Evolutionary conservation across 2,329 filamentous ascomycete species (phyloP), one percentile per base, ranked within the genome.

Genomic region (Colletotrichum sp.): DNA sequence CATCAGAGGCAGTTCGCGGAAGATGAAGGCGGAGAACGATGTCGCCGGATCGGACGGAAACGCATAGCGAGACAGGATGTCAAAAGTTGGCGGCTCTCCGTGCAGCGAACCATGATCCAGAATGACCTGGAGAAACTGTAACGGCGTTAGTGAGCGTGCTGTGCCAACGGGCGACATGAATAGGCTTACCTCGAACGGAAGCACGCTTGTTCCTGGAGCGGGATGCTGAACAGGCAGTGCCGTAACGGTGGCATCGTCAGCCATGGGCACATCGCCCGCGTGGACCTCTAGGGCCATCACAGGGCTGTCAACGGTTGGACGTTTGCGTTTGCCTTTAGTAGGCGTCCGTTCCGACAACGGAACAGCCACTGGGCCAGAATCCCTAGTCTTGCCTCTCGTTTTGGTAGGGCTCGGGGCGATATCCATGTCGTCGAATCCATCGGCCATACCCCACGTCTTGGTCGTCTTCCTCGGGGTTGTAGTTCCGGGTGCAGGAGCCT

Each of bases 371-470:
- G 88, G 83, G 1, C 86, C 86, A 1, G 83, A 82, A 69, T 87
- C 85, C 77, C 82, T 87, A 79, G 78, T 78, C 85, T 78, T 81
- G 82, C 68, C 86, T 84, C 68, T 88, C 86, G 86, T 87, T 79
- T 90, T 91, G 80, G 84, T 89, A 1, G 90, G 91, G 72, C 90
- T 92, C 7, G 83, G 81, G 9, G 87, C 86, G 71, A 91, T 86
- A 77, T 92, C 90, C 78, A 91, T 86, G 76, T 95, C 92, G 76
- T 96, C 94, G 80, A 97, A 97, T 0, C 95, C 95, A 83, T 97
- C 95, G 2, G 93, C 90, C 66, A 94, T 86, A 2, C 89, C 88
- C 84, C 90, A 90, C 2, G 86, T 84, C 81, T 90, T 92, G 32
- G 88, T 84, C 2, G 85, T 81, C 82, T 91, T 93, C 80, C 89